A percentile compares a stretch with the other conserved stretches of the same genome.
Evolutionary conservation across 1,284 basidiomycete genomes (phyloP).

Genomic region (Rhodotorula glutinis): DNA sequence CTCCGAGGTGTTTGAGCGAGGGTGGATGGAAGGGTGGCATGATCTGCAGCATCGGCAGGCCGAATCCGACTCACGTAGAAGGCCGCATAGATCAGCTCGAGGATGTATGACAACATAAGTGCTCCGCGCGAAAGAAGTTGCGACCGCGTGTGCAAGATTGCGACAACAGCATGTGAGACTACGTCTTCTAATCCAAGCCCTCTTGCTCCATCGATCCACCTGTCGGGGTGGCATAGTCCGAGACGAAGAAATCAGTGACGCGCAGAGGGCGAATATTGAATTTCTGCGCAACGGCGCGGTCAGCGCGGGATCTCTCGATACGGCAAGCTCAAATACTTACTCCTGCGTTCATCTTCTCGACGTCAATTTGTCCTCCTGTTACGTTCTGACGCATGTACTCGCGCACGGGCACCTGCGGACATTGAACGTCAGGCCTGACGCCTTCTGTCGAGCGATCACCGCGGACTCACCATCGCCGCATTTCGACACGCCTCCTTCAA

Average conservation of each 20-base stretch:
- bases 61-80: too few species aligned
- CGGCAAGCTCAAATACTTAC: slow-evolving; percentile 1
- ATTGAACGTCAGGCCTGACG: too few species aligned
- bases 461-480: slow-evolving; percentile 47
- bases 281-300: slow-evolving; percentile 7
- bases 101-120: too few species aligned
- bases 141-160: background rate
- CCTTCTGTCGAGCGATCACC: too few species aligned
- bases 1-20: slow-evolving; percentile 68
- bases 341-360: slow-evolving; percentile 30
- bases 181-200: background rate
- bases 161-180: too few species aligned
- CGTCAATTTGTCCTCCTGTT: slow-evolving; percentile 33
- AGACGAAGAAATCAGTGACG: slow-evolving; percentile 28
- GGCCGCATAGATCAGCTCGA: too few species aligned
- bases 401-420: slow-evolving; percentile 76
- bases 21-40: slow-evolving; percentile 20
- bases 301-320: too few species aligned
- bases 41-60: background rate
- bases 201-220: slow-evolving; percentile 5
- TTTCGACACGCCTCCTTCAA: slow-evolving; percentile 89
- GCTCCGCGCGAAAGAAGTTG: too few species aligned
- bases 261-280: slow-evolving; percentile 35
- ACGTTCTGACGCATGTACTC: slow-evolving; percentile 62
- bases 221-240: slow-evolving; percentile 15